Evolutionary conservation across 164 flowering plant species (phyloP), one percentile per base, ranked within the genome.

Genomic region (Dillenia turbinata): DNA sequence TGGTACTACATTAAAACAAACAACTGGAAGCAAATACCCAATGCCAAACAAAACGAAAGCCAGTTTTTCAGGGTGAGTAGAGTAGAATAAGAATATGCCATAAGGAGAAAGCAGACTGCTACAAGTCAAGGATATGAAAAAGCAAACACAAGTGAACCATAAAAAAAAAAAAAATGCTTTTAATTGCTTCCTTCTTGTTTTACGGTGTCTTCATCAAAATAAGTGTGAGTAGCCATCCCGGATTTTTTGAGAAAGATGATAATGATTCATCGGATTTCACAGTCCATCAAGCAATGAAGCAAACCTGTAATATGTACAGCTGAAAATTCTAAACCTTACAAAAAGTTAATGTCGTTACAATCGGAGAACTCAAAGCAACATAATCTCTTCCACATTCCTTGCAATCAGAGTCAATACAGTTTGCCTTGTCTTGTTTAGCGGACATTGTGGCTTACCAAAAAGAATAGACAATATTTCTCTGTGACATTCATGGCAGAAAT

Each of bases 401-500:
- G 17, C 62, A 9, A 57, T 10, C 19, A 68, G 24, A 14, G 61
- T 46, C 66, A 51, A 67, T 58, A 67, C 73, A 12, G 33, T 43
- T 50, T 73, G 77, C 19, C 14, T 11, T 8, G 61, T 61, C 16
- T 1, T 15, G 54, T 47, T 53, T 50, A 84, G 65, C 2, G 88
- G 92, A 24, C 96, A 94, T 61, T 72, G 70, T 11, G 97, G 90
- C 47, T 44, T 60, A 50, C 97, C 97, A 68, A 93, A 89, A 62
- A 93, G 82, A 47, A 84, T 79, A 44, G 78, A 76, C 64, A 93
- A 78, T 48, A 93, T 80, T 56, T 83, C 74, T 49, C 81, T 71
- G 49, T 90, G 98, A 71, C 97, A 93, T 69, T 87, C 94, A 62
- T 89, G 83, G 61, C 98, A 93, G 64, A 85, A 81, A 64, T 60